phyloP scores from a whole-genome alignment of 2,329 filamentous ascomycete genomes.

The Aspergillus awamori region DNA sequence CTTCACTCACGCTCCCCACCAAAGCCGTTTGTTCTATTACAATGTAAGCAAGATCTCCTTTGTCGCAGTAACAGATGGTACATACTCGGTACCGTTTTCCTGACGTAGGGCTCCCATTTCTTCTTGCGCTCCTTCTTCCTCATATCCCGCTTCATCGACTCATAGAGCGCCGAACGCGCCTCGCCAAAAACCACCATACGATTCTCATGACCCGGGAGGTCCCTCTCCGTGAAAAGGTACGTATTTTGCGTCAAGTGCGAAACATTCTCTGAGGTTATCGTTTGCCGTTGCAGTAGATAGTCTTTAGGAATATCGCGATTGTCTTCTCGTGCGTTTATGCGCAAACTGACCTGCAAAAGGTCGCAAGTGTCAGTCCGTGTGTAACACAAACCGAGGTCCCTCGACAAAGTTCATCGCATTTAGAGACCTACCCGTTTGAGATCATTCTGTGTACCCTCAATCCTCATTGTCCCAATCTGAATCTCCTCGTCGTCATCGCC shows the following conservation, averaged over 20 bases:
- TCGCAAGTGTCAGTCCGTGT: slow-evolving; percentile 15
- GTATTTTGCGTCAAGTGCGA: slow-evolving; percentile 70
- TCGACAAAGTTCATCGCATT: not conserved
- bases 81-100: slow-evolving; percentile 71
- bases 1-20: slow-evolving; percentile 71
- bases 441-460: slow-evolving; percentile 59
- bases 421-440: slow-evolving; percentile 47
- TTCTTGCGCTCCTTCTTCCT: slow-evolving; percentile 54
- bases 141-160: slow-evolving; percentile 49
- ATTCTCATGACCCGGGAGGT: slow-evolving; percentile 74
- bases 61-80: slow-evolving; percentile 18
- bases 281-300: slow-evolving; percentile 76
- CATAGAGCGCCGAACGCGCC: slow-evolving; percentile 50
- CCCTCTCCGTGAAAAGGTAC: slow-evolving; percentile 90
- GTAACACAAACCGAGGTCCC: not conserved
- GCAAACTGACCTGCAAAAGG: slow-evolving; percentile 64
- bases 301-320: slow-evolving; percentile 82
- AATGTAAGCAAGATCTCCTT: slow-evolving; percentile 9
- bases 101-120: slow-evolving; percentile 60
- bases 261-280: slow-evolving; percentile 49
- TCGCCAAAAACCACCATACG: slow-evolving; percentile 48
- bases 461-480: slow-evolving; percentile 72
- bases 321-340: slow-evolving; percentile 67
- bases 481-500: slow-evolving; percentile 77
- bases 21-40: slow-evolving; percentile 74